Conservation (phyloP, 495 filamentous ascomycete species). For the Podospora conica region DNA sequence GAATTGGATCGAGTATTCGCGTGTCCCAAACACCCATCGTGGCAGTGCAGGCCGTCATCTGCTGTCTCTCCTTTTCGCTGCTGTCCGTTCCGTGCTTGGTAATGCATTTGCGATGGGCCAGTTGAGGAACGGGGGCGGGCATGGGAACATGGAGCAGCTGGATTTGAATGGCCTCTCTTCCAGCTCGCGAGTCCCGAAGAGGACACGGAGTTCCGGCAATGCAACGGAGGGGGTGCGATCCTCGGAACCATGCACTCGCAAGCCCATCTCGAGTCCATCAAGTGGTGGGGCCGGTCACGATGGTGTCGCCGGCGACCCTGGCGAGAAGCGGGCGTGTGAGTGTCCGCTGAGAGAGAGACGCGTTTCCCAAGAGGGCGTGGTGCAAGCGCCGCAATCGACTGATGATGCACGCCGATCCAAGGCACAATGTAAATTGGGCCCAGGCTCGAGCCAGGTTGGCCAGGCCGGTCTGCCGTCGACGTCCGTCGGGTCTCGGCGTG, state of each 20-base stretch:
- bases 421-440: not conserved
- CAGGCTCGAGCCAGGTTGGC: not conserved
- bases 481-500: conserved; percentile 12
- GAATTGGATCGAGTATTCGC: not conserved
- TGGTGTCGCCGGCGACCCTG: not conserved
- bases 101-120: not conserved
- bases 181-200: not conserved
- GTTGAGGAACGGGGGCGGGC: not conserved
- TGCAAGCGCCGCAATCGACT: conserved; percentile 8
- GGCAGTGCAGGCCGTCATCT: not conserved
- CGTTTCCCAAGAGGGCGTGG: not conserved
- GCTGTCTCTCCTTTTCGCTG: not conserved
- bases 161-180: not conserved
- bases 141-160: not conserved
- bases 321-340: not conserved
- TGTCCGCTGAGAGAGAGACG: not conserved
- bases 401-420: conserved; percentile 10
- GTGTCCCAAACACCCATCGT: not conserved
- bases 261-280: not conserved
- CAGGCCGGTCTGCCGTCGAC: not conserved
- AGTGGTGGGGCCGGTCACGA: not conserved
- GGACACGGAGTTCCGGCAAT: not conserved
- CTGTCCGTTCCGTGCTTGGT: not conserved
- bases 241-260: not conserved
- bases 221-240: not conserved